phyloP scores from a whole-genome alignment of 257 asterid species.

The Solanum appendiculatum region DNA sequence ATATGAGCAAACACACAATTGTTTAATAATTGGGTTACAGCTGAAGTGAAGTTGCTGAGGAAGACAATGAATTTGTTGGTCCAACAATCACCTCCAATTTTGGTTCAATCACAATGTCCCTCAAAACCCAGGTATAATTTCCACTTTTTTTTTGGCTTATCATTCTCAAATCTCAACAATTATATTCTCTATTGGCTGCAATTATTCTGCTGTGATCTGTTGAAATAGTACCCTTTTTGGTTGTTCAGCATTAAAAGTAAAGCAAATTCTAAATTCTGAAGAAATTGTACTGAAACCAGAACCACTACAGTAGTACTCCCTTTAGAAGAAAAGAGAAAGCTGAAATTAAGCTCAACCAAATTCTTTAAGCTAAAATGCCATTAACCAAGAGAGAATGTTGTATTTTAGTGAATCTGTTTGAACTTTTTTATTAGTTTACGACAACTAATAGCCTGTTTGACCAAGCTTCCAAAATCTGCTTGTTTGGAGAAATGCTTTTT shows the following conservation, averaged over 20 bases:
- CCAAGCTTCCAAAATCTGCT: neutral
- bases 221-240: neutral
- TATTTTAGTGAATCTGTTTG: neutral
- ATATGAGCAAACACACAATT: neutral
- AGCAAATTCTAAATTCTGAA: neutral
- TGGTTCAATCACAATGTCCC: conserved; percentile 26
- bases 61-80: conserved; percentile 25
- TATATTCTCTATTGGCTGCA: neutral
- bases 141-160: neutral
- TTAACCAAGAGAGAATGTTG: neutral
- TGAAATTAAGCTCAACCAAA: neutral
- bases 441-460: neutral
- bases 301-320: neutral
- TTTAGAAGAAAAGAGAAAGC: neutral
- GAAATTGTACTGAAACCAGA: neutral
- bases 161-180: neutral
- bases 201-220: neutral
- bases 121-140: conserved; percentile 27
- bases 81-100: conserved; percentile 28
- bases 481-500: neutral
- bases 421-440: neutral
- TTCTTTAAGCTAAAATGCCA: neutral
- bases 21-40: neutral
- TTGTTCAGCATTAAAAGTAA: neutral
- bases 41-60: neutral